These are phyloP conservation scores for Arabidopsis suecica DNA, from an alignment of 345 rosid genomes.

Conservation along the genomic window DNA sequence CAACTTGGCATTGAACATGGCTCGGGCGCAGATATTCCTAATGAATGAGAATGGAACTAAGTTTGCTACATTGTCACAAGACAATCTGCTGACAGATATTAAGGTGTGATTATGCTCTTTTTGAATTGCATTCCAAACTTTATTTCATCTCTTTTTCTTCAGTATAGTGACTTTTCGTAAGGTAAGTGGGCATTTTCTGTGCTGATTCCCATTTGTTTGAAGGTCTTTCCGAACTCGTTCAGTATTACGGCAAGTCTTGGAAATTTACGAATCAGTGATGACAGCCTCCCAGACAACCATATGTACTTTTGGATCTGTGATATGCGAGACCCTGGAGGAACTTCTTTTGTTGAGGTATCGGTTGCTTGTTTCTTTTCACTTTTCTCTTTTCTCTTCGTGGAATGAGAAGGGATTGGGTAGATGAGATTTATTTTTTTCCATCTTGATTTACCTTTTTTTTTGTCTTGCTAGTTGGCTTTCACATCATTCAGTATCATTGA, in stretches of 20 bases:
- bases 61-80: constrained; percentile 89
- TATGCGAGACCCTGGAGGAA: constrained; percentile 97
- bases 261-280: constrained; percentile 92
- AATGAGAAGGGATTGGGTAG: not conserved
- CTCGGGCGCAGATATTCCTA: constrained; percentile 82
- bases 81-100: constrained; percentile 82
- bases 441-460: constrained; percentile 17
- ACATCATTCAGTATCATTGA: constrained; percentile 83
- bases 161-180: constrained; percentile 15
- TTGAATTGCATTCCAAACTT: constrained; percentile 27
- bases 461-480: constrained; percentile 64
- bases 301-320: constrained; percentile 97
- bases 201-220: constrained; percentile 34
- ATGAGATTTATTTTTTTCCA: constrained; percentile 3
- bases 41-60: constrained; percentile 93
- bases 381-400: constrained; percentile 23
- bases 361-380: constrained; percentile 11
- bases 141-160: constrained; percentile 20
- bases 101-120: constrained; percentile 60
- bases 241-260: constrained; percentile 90
- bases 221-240: constrained; percentile 98
- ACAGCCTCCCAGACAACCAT: constrained; percentile 82
- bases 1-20: constrained; percentile 82
- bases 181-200: constrained; percentile 14
- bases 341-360: constrained; percentile 92